A percentile compares a stretch with the other conserved stretches of the same genome.
These are phyloP conservation scores for Eucalyptus tenuipes DNA, from an alignment of 345 rosid species.

Conservation along the genomic window DNA sequence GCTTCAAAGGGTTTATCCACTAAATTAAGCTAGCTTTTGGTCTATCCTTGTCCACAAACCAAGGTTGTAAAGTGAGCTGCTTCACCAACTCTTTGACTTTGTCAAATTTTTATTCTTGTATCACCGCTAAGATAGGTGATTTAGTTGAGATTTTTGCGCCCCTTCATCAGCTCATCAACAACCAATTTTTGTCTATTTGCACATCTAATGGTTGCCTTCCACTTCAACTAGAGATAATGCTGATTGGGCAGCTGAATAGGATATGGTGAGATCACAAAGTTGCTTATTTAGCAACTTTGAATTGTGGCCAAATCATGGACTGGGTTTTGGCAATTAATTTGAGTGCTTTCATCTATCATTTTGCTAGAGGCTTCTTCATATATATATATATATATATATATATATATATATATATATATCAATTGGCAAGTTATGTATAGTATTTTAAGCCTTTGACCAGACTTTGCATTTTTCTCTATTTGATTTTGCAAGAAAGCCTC, in stretches of 20 bases:
- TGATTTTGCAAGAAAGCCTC: not conserved
- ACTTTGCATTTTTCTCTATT: not conserved
- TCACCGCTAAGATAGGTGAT: not conserved
- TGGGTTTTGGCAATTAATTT: not conserved
- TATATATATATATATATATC: too few species aligned
- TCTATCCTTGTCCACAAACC: not conserved
- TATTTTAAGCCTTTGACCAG: not conserved
- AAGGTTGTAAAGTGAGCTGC: not conserved
- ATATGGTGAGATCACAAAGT: not conserved
- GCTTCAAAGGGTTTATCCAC: not conserved
- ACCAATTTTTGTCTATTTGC: not conserved
- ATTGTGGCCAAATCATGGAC: not conserved
- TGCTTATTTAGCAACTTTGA: not conserved
- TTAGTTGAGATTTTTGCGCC: not conserved
- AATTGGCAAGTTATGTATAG: not conserved
- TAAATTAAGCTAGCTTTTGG: too few species aligned
- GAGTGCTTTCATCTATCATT: not conserved
- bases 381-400: too few species aligned
- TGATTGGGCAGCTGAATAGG: fast-evolving
- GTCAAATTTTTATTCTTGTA: not conserved
- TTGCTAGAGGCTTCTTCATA: not conserved
- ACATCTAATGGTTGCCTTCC: not conserved
- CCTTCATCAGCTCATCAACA: not conserved
- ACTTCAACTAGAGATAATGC: not conserved
- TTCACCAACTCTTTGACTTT: not conserved